A percentile compares a stretch with the other conserved stretches of the same genome.
phyloP scores from a whole-genome alignment of 2,329 filamentous ascomycete genomes.

The Dothiorella sarmentorum region DNA sequence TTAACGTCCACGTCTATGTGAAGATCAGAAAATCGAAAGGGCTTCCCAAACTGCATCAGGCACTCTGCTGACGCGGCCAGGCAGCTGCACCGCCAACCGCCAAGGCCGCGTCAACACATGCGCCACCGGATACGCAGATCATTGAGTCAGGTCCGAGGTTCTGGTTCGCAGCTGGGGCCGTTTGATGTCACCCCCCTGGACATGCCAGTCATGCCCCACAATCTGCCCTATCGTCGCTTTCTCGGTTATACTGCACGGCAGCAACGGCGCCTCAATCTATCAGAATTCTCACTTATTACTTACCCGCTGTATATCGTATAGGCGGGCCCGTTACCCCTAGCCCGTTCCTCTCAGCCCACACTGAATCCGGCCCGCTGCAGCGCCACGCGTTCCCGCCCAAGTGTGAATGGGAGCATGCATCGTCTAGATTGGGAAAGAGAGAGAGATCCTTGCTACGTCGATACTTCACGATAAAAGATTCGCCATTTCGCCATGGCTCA shows the following conservation, averaged over 20 bases:
- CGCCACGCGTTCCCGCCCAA: slow-evolving; percentile 1
- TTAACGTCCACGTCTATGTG: too few relatives aligned
- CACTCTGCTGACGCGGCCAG: slow-evolving; percentile 7
- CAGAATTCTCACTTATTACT: neutral
- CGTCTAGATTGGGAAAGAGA: neutral
- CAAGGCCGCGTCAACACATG: slow-evolving; percentile 5
- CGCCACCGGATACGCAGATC: slow-evolving; percentile 9
- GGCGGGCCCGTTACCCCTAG: neutral
- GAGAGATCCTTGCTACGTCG: neutral
- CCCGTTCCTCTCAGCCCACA: neutral
- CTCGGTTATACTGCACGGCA: neutral
- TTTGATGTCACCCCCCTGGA: neutral
- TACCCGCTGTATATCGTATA: neutral
- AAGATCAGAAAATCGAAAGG: neutral
- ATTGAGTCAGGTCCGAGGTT: neutral
- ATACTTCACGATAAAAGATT: slow-evolving; percentile 7
- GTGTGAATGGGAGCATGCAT: neutral
- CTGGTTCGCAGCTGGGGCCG: neutral
- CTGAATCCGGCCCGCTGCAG: neutral
- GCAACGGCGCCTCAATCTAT: slow-evolving; percentile 2
- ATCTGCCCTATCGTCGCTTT: slow-evolving; percentile 1
- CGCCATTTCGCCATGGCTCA: neutral
- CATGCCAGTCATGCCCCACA: too few relatives aligned
- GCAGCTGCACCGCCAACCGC: neutral
- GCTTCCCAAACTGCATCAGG: neutral